A percentile compares a stretch with the other conserved stretches of the same genome.
Evolutionary conservation across 202 grass and related monocot species (phyloP).

Genomic region (Panicum virgatum): DNA sequence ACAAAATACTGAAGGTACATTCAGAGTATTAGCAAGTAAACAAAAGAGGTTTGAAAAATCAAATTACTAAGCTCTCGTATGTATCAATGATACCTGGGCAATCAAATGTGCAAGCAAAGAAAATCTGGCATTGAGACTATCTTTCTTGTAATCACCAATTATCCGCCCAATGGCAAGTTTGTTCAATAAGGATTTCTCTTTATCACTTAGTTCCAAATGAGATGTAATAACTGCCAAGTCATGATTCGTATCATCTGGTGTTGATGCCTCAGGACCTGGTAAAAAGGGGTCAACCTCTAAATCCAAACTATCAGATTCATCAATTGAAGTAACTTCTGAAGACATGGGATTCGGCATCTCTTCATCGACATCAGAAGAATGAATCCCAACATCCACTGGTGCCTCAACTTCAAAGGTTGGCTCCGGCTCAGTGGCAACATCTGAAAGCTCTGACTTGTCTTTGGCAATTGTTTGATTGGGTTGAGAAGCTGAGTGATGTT

Average conservation of each 20-base stretch:
- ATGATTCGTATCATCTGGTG: constrained; percentile 63
- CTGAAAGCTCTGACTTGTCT: constrained; percentile 42
- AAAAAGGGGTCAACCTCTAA: constrained; percentile 60
- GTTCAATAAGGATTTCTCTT: constrained; percentile 56
- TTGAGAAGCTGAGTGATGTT: constrained; percentile 29
- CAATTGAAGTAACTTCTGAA: constrained; percentile 51
- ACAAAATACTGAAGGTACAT: constrained; percentile 19
- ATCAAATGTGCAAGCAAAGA: constrained; percentile 86
- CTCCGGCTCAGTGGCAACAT: constrained; percentile 38
- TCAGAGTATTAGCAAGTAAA: constrained; percentile 32
- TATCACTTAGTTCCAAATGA: constrained; percentile 70
- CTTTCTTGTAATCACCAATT: constrained; percentile 71
- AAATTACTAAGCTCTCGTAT: constrained; percentile 16
- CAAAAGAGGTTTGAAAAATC: not conserved
- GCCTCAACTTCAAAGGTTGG: constrained; percentile 39
- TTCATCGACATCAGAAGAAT: constrained; percentile 41
- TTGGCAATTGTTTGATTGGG: constrained; percentile 28
- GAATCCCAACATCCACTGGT: constrained; percentile 23
- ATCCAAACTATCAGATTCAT: constrained; percentile 49
- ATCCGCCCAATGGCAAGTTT: constrained; percentile 63
- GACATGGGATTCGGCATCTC: constrained; percentile 50
- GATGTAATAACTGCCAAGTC: constrained; percentile 68
- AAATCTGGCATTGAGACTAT: constrained; percentile 56
- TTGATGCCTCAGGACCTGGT: constrained; percentile 30
- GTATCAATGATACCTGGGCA: constrained; percentile 63